Conservation (phyloP, 2,329 filamentous ascomycete genomes). For the Lasiodiplodia theobromae region DNA sequence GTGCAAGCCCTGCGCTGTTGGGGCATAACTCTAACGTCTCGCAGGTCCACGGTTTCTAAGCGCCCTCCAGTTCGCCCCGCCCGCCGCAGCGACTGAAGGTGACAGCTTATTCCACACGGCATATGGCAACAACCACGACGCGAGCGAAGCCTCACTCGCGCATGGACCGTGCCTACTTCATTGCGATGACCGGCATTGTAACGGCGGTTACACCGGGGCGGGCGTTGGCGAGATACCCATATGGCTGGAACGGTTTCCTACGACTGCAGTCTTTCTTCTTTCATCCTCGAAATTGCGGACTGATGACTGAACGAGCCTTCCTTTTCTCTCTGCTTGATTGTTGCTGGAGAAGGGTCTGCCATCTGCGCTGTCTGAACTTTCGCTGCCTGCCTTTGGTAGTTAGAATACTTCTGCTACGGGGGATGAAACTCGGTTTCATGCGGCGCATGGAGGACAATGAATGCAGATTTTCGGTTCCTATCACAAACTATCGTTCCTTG, state of each 20-base stretch:
- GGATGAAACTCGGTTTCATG: background rate
- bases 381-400: background rate
- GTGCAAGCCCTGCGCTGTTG: background rate
- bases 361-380: conserved; percentile 5
- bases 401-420: background rate
- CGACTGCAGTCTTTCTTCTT: conserved; percentile 20
- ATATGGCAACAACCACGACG: background rate
- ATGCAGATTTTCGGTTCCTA: conserved; percentile 11
- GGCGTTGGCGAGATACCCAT: conserved; percentile 28
- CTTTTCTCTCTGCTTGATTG: background rate
- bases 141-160: conserved; percentile 1
- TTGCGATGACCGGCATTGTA: conserved; percentile 14
- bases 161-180: conserved; percentile 14
- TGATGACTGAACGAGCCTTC: conserved; percentile 7
- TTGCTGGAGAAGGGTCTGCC: conserved; percentile 8
- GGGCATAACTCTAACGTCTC: background rate
- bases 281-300: background rate
- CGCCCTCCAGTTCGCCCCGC: conserved; percentile 33
- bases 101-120: conserved; percentile 8
- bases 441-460: background rate
- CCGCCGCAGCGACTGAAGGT: conserved; percentile 32
- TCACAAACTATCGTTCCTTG: background rate
- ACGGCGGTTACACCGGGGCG: conserved; percentile 24
- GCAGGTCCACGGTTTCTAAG: conserved; percentile 47
- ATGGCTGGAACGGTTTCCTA: conserved; percentile 16